Conservation (phyloP, 805 yeast species). For the Candida michaelii region DNA sequence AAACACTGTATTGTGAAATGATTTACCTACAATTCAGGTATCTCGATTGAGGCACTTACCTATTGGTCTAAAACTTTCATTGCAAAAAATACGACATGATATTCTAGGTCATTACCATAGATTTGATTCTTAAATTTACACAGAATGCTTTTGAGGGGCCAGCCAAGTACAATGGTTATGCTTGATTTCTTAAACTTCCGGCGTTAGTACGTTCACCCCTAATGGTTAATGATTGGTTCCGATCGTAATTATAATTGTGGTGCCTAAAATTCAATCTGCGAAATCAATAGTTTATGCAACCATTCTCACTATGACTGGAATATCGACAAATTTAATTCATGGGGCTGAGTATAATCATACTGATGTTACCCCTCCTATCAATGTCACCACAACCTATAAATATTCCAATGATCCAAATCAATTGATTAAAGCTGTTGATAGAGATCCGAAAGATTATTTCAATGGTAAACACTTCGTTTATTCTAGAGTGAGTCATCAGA, state of each 20-base stretch:
- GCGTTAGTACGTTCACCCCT: too few species aligned
- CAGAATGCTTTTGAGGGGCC: too few species aligned
- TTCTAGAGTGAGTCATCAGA: slow-evolving; percentile 77
- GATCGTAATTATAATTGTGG: not conserved
- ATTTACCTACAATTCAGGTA: too few species aligned
- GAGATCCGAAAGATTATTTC: slow-evolving; percentile 14
- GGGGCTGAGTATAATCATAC: slow-evolving; percentile 63
- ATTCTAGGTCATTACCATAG: too few species aligned
- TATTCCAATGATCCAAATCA: slow-evolving; percentile 62
- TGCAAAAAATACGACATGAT: too few species aligned
- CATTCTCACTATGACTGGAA: slow-evolving; percentile 38
- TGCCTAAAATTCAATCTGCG: not conserved
- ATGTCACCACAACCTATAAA: slow-evolving; percentile 74
- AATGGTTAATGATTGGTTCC: not conserved
- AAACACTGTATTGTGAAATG: too few species aligned
- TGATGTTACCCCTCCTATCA: slow-evolving; percentile 79
- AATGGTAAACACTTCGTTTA: slow-evolving; percentile 34
- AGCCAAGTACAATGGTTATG: too few species aligned
- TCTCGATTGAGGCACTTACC: too few species aligned
- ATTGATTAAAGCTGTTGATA: slow-evolving; percentile 43
- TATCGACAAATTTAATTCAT: slow-evolving; percentile 64
- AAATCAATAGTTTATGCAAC: not conserved
- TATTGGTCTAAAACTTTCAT: too few species aligned
- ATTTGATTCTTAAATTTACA: too few species aligned
- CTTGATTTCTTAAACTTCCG: too few species aligned